Percentiles rank a stretch among this genome's conserved stretches.
Evolutionary conservation across 441 rosid species (phyloP).

Genomic region (Flueggea neowawraea): DNA sequence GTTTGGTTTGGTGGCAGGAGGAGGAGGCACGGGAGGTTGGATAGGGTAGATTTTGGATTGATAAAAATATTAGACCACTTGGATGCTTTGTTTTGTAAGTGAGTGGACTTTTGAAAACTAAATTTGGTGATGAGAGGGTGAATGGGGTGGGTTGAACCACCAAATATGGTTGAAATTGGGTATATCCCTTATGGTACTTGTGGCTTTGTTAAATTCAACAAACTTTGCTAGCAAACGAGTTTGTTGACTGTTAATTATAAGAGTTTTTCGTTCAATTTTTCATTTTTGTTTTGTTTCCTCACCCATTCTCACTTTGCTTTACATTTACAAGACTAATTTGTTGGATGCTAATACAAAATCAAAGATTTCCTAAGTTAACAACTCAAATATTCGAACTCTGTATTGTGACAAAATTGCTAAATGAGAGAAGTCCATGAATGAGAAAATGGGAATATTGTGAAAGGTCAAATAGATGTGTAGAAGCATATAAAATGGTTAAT

Average conservation of each 20-base stretch:
- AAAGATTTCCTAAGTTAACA: too few species aligned
- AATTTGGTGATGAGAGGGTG: constrained; percentile 8
- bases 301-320: too few species aligned
- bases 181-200: constrained; percentile 1
- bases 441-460: background rate
- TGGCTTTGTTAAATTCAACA: background rate
- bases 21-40: constrained; percentile 13
- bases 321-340: too few species aligned
- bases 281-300: too few species aligned
- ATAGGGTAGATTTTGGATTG: constrained; percentile 11
- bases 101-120: constrained; percentile 20
- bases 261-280: too few species aligned
- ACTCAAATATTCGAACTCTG: too few species aligned
- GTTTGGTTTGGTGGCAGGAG: too few species aligned
- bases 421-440: background rate
- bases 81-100: constrained; percentile 15
- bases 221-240: too few species aligned
- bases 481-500: background rate
- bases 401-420: too few species aligned
- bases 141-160: constrained; percentile 44
- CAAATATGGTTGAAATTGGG: constrained; percentile 27
- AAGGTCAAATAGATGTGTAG: background rate
- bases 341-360: too few species aligned
- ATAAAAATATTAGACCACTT: constrained; percentile 3
- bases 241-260: background rate